A percentile compares a stretch with the other conserved stretches of the same genome.
Conservation (phyloP, 768 basidiomycete genomes). For the Daedalea quercina region DNA sequence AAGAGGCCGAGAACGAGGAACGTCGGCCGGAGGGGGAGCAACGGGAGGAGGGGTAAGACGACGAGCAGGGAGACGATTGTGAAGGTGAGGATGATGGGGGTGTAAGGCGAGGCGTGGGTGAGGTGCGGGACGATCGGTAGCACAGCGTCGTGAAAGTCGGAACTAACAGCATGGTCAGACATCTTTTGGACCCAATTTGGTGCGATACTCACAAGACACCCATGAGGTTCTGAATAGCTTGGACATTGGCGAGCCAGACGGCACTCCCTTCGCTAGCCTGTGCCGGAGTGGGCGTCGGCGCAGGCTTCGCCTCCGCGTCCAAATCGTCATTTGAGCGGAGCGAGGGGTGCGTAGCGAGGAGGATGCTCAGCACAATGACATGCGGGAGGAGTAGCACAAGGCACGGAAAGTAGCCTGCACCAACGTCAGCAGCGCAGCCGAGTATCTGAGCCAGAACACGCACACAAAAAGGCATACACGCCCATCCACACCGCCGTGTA, state of each 20-base stretch:
- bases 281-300: slow-evolving; percentile 28
- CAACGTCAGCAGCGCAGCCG: too few species aligned
- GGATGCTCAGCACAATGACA: slow-evolving; percentile 48
- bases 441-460: too few species aligned
- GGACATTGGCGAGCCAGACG: slow-evolving; percentile 83
- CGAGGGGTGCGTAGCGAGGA: slow-evolving; percentile 60
- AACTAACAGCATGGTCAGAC: slow-evolving; percentile 29
- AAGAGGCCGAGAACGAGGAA: slow-evolving; percentile 46
- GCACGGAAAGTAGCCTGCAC: slow-evolving; percentile 69
- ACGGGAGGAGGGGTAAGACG: slow-evolving; percentile 20
- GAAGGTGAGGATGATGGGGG: slow-evolving; percentile 44
- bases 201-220: slow-evolving; percentile 54
- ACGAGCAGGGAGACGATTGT: slow-evolving; percentile 36
- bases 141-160: slow-evolving; percentile 51
- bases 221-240: slow-evolving; percentile 91
- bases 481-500: slow-evolving; percentile 71
- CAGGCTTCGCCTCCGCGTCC: slow-evolving; percentile 1
- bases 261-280: slow-evolving; percentile 54
- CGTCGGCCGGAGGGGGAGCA: slow-evolving; percentile 34
- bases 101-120: slow-evolving; percentile 45
- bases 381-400: slow-evolving; percentile 69
- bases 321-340: slow-evolving; percentile 6
- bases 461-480: slow-evolving; percentile 75
- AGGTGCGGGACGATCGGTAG: slow-evolving; percentile 47
- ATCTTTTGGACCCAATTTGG: too few species aligned